Base-by-base conservation (phyloP, 2,329 filamentous ascomycete genomes). In the Allantophomopsis cytisporea region DNA sequence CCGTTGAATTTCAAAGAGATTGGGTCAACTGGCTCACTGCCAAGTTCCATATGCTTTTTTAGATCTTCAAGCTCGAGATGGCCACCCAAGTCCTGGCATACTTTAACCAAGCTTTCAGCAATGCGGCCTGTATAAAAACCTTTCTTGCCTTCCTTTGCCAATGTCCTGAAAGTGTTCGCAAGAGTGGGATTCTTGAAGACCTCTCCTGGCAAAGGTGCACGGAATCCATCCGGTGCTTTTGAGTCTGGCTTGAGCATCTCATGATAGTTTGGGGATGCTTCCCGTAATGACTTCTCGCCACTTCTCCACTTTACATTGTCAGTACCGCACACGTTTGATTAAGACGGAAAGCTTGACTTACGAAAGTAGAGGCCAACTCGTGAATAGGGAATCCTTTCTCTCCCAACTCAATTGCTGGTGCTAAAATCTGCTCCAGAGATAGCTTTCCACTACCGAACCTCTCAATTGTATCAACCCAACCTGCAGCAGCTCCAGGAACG, bases 301-400 rank as follows among this genome's bases (percentile, higher is more conserved):
- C 56, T 57, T 42, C 66, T 60, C 91, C 91, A 98, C 83, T 94
- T 21, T 17, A 10, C 12, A 15, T 8, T 16, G 15, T 50, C 23
- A 49, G 39, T 31, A 15, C 13, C 11, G 8, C 8, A 17, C 16
- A 8, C 3, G 13, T 17, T 3, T 8, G n/a, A 8, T 8, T 14
- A 14, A 8, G 11, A 21, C 14, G 33, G 20, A 23, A 37, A 31
- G 33, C 2, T 10, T 14, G 17, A 39, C 41, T 39, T 49, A 55
- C 54, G 49, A 52, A 47, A 17, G 36, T 45, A 16, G 54, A 53
- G 12, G 53, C 49, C 13, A 93, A 59, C 54, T 96, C 86, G 2
- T 82, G 85, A 2, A 98, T 85, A 0, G 91, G 85, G 47, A 89
- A 95, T 0, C 91, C 91, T 42, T 84, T 73, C 57, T 96, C 89